These are phyloP conservation scores for Hysterium pulicare DNA, from an alignment of 2,329 filamentous ascomycete species.

Conservation along the genomic window DNA sequence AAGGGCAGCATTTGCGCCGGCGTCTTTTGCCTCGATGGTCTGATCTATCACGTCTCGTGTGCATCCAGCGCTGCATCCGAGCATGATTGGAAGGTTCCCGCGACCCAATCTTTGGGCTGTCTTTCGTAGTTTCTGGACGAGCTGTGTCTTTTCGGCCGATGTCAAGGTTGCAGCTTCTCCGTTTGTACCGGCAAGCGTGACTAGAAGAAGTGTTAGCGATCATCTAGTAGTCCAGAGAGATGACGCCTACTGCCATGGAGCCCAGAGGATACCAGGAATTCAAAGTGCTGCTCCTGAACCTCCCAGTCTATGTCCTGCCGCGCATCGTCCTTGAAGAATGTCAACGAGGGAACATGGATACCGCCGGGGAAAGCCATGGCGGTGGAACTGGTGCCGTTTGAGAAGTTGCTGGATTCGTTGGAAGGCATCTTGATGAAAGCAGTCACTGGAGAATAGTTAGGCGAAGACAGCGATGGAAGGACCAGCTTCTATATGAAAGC, in stretches of 20 bases:
- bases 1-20: slow-evolving; percentile 38
- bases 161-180: slow-evolving; percentile 45
- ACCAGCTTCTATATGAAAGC: too few species aligned
- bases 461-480: too few species aligned
- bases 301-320: slow-evolving; percentile 56
- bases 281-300: slow-evolving; percentile 51
- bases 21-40: slow-evolving; percentile 35
- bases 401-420: slow-evolving; percentile 16
- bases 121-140: slow-evolving; percentile 39
- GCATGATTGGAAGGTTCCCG: slow-evolving; percentile 38
- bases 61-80: slow-evolving; percentile 40
- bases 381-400: slow-evolving; percentile 18
- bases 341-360: slow-evolving; percentile 57
- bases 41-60: slow-evolving; percentile 43
- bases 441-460: too few species aligned
- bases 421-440: slow-evolving; percentile 31
- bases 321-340: slow-evolving; percentile 50
- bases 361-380: slow-evolving; percentile 46
- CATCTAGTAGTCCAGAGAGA: too few species aligned
- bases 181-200: slow-evolving; percentile 45
- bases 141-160: slow-evolving; percentile 37
- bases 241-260: slow-evolving; percentile 45
- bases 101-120: slow-evolving; percentile 33
- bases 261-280: slow-evolving; percentile 53
- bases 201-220: too few species aligned